phyloP scores from a whole-genome alignment of 768 basidiomycete species.

The Boletus rubescentipes region DNA sequence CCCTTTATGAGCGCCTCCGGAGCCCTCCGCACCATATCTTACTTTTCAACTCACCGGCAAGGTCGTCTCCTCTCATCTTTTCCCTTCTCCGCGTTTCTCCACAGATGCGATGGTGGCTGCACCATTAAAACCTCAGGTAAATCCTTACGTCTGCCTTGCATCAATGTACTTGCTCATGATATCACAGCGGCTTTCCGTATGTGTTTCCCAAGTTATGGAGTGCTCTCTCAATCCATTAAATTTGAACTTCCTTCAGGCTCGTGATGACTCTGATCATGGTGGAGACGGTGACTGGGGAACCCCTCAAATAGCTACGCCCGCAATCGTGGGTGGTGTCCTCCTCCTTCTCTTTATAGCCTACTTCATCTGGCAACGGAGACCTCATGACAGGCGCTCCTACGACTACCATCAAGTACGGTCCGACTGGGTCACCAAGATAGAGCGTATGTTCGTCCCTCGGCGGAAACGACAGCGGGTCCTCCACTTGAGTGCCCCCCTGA shows the following conservation, averaged over 20 bases:
- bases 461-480: slow-evolving; percentile 13
- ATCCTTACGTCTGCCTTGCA: not conserved
- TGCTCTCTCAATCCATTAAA: not conserved
- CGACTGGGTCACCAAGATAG: slow-evolving; percentile 15
- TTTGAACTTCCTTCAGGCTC: slow-evolving; percentile 13
- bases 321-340: slow-evolving; percentile 34
- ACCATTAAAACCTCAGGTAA: slow-evolving; percentile 13
- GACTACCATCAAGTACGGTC: slow-evolving; percentile 14
- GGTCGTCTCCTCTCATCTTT: not conserved
- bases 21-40: slow-evolving; percentile 18
- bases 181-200: slow-evolving; percentile 22
- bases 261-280: not conserved
- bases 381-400: slow-evolving; percentile 2
- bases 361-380: slow-evolving; percentile 26
- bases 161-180: not conserved
- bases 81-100: not conserved
- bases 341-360: slow-evolving; percentile 20
- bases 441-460: slow-evolving; percentile 15
- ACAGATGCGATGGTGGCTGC: slow-evolving; percentile 24
- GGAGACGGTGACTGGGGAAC: slow-evolving; percentile 18
- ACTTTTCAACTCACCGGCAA: not conserved
- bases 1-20: slow-evolving; percentile 14
- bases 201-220: slow-evolving; percentile 1
- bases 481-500: slow-evolving; percentile 15
- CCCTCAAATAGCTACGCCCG: slow-evolving; percentile 35